Evolutionary conservation across 2,329 filamentous ascomycete genomes (phyloP).

Genomic region (Pseudogymnoascus sp.): DNA sequence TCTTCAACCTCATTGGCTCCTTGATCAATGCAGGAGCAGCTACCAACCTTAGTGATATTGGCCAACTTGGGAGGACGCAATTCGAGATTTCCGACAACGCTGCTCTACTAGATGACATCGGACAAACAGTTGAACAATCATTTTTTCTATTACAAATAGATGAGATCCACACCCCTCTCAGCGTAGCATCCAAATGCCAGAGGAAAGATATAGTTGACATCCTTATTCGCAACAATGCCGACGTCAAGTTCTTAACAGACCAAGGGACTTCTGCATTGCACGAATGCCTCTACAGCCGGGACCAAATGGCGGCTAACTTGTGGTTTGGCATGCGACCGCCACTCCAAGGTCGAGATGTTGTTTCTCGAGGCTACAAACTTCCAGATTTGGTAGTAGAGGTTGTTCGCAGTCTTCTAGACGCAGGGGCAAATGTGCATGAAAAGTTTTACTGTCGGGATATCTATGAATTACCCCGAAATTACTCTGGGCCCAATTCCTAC

Average conservation of each 20-base stretch:
- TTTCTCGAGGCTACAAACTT: not conserved
- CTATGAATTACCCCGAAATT: too few species aligned
- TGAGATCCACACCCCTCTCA: not conserved
- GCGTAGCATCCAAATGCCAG: not conserved
- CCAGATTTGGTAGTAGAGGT: not conserved
- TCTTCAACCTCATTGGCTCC: not conserved
- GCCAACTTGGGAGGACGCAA: too few species aligned
- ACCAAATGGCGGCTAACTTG: not conserved
- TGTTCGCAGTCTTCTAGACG: not conserved
- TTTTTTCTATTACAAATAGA: too few species aligned
- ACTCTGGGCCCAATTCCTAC: not conserved
- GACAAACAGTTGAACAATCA: too few species aligned
- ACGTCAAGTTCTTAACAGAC: not conserved
- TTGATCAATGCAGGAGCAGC: not conserved
- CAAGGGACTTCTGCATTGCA: not conserved
- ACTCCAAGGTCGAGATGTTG: not conserved
- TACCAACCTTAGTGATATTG: too few species aligned
- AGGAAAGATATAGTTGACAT: not conserved
- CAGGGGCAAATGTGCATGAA: not conserved
- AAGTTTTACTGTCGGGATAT: not conserved
- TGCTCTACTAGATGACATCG: too few species aligned
- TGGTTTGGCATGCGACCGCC: rapidly evolving
- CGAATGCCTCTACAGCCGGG: not conserved
- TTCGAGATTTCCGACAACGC: too few species aligned
- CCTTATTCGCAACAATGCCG: not conserved